Conservation (phyloP, 2,329 filamentous ascomycete species). For the Lomentospora prolificans region DNA sequence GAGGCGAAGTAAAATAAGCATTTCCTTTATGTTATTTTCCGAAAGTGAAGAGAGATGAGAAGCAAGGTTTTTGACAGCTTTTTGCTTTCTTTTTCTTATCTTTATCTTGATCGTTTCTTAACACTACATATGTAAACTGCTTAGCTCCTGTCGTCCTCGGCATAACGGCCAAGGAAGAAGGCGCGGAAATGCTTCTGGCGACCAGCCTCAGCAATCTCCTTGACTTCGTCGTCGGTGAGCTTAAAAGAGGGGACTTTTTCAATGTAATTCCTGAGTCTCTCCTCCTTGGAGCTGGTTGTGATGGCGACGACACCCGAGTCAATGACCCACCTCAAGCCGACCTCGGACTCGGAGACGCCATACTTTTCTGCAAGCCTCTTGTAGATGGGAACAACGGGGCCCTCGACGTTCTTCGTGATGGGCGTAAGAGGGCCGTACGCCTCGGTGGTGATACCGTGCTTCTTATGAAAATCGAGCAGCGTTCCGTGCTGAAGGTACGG, state of each 20-base stretch:
- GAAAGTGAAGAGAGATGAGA: too few relatives aligned
- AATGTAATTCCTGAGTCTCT: conserved; percentile 47
- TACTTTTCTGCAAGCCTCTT: conserved; percentile 46
- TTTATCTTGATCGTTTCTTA: not conserved
- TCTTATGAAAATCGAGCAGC: conserved; percentile 46
- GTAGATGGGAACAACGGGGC: conserved; percentile 44
- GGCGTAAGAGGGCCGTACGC: conserved; percentile 48
- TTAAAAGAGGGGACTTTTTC: conserved; percentile 42
- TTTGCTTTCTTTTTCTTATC: not conserved
- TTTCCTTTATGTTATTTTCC: not conserved
- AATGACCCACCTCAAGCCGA: conserved; percentile 50
- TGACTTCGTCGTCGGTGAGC: conserved; percentile 48
- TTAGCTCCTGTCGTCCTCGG: conserved; percentile 37
- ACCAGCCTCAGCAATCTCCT: conserved; percentile 45
- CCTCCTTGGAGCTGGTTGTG: conserved; percentile 50
- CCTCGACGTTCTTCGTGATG: conserved; percentile 34
- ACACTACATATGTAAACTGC: not conserved
- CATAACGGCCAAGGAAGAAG: conserved; percentile 48
- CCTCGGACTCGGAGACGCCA: conserved; percentile 42
- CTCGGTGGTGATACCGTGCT: conserved; percentile 45
- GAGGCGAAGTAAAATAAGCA: not conserved
- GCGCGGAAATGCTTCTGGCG: conserved; percentile 50
- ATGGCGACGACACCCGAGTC: conserved; percentile 49
- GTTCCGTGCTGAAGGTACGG: conserved; percentile 61
- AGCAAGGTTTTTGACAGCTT: too few relatives aligned